These are phyloP conservation scores for Panellus pusillus DNA, from an alignment of 768 basidiomycete species.

Conservation along the genomic window DNA sequence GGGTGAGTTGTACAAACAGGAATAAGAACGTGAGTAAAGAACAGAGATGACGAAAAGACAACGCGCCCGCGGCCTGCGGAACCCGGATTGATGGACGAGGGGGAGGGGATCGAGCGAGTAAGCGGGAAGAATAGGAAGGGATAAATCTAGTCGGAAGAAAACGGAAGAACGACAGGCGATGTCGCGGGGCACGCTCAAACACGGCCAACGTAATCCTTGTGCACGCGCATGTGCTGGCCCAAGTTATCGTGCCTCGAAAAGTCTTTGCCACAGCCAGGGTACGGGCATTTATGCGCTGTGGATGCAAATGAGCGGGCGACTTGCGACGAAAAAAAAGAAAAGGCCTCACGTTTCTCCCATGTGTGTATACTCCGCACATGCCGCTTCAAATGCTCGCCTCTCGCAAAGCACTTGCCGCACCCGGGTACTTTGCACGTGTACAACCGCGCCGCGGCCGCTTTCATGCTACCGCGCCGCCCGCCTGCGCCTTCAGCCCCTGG, in stretches of 20 bases:
- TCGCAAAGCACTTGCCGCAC: constrained; percentile 77
- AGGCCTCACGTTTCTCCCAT: constrained; percentile 75
- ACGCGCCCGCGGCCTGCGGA: too few species aligned
- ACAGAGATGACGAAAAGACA: too few species aligned
- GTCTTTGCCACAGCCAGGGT: constrained; percentile 63
- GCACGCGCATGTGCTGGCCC: constrained; percentile 70
- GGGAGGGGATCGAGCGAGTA: too few species aligned
- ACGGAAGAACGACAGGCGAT: neutral
- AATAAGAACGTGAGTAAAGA: too few species aligned
- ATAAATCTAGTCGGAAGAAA: neutral
- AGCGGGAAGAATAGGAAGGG: neutral
- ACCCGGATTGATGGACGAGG: too few species aligned
- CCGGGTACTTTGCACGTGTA: constrained; percentile 69
- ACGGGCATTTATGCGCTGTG: constrained; percentile 59
- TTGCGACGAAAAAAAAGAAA: neutral
- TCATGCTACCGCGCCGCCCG: neutral
- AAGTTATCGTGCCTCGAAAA: constrained; percentile 80
- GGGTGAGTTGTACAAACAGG: too few species aligned
- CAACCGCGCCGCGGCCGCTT: constrained; percentile 35
- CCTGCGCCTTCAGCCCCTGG: constrained; percentile 6
- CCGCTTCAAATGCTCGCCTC: constrained; percentile 80
- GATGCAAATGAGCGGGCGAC: constrained; percentile 2
- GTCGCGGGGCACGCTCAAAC: constrained; percentile 1
- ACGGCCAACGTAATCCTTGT: constrained; percentile 30
- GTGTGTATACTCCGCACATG: constrained; percentile 83